A percentile compares a stretch with the other conserved stretches of the same genome.
Conservation (phyloP, 75 land plant species). For the Pinus tabuliformis region DNA sequence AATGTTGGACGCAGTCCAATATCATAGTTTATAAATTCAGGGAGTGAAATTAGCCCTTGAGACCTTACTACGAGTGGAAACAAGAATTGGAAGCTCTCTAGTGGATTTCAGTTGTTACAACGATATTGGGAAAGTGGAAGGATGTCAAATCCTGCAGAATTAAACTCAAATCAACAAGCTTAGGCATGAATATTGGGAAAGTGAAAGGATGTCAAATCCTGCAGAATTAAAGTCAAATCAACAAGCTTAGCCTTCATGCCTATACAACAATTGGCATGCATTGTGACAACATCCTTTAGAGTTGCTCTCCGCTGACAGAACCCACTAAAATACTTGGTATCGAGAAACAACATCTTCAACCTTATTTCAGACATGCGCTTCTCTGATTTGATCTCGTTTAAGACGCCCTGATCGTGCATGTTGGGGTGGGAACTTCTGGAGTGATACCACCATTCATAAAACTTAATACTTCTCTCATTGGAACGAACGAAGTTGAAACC, state of each 20-base stretch:
- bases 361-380: constrained; percentile 23
- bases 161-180: too few relatives aligned
- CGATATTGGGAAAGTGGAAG: too few relatives aligned
- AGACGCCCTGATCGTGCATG: constrained; percentile 50
- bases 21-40: too few relatives aligned
- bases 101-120: too few relatives aligned
- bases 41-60: too few relatives aligned
- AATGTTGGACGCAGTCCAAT: too few relatives aligned
- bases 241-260: constrained; percentile 29
- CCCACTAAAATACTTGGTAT: constrained; percentile 38
- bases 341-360: constrained; percentile 3
- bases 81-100: too few relatives aligned
- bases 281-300: constrained; percentile 29
- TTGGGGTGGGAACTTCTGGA: constrained; percentile 22
- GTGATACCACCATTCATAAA: constrained; percentile 62
- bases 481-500: constrained; percentile 76
- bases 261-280: constrained; percentile 62
- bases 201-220: constrained; percentile 22
- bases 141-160: too few relatives aligned
- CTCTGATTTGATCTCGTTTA: constrained; percentile 39
- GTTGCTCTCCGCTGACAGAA: constrained; percentile 42
- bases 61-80: too few relatives aligned
- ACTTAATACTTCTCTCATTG: constrained; percentile 51
- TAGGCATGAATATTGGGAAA: too few relatives aligned
- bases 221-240: constrained; percentile 25